Evolutionary conservation across 345 rosid genomes (phyloP).

Genomic region (Gossypium sturtianum): DNA sequence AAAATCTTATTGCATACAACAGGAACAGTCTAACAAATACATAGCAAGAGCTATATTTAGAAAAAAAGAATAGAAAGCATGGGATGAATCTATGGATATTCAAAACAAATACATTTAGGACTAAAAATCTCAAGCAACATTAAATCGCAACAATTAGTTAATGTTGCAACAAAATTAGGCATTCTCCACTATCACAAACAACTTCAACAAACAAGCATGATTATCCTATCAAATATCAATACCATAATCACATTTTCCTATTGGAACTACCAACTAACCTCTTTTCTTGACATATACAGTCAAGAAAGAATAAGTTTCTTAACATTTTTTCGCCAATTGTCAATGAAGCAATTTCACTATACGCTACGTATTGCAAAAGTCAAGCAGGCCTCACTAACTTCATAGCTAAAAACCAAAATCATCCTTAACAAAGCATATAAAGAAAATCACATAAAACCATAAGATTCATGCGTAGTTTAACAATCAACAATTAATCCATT

Average conservation of each 20-base stretch:
- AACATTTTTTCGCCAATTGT: neutral
- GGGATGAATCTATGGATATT: neutral
- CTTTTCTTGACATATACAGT: neutral
- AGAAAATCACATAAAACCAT: neutral
- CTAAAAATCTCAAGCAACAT: neutral
- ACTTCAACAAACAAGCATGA: neutral
- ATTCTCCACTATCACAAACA: neutral
- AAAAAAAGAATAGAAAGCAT: neutral
- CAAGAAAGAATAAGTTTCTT: neutral
- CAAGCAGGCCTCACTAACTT: neutral
- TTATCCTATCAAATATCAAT: neutral
- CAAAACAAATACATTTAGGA: constrained; percentile 2
- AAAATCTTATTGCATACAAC: neutral
- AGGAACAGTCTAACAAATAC: neutral
- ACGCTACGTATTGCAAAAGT: neutral
- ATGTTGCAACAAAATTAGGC: neutral
- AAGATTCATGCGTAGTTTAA: neutral
- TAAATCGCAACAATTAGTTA: neutral
- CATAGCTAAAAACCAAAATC: neutral
- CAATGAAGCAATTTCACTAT: neutral
- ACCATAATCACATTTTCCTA: neutral
- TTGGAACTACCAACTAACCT: neutral
- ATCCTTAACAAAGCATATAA: neutral
- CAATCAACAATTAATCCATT: neutral
- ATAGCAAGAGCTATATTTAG: neutral